Conservation (phyloP, 2,329 filamentous ascomycete genomes). For the Fusarium foetens region DNA sequence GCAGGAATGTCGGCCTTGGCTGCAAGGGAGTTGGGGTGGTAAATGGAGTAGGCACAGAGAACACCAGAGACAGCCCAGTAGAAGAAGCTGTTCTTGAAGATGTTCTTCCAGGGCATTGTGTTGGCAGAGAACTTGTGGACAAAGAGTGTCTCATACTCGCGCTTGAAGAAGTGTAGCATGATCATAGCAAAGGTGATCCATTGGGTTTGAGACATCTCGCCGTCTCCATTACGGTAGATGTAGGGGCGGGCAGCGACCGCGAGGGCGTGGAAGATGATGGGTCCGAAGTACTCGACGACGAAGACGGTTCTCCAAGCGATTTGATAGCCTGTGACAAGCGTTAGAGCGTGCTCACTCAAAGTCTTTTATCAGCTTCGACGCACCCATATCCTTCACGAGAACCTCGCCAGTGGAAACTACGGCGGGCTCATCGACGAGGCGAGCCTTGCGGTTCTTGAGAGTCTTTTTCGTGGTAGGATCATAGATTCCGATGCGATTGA, state of each 20-base stretch:
- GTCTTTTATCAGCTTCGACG: conserved; percentile 38
- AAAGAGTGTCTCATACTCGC: conserved; percentile 93
- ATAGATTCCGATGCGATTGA: conserved; percentile 71
- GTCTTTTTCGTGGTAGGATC: conserved; percentile 70
- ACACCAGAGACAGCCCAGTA: conserved; percentile 90
- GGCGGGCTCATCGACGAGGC: conserved; percentile 59
- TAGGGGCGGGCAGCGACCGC: conserved; percentile 77
- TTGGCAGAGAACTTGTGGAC: conserved; percentile 94
- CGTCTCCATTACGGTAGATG: conserved; percentile 58
- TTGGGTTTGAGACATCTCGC: conserved; percentile 73
- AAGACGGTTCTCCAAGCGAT: conserved; percentile 94
- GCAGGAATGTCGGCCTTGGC: conserved; percentile 60
- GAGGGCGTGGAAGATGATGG: conserved; percentile 85
- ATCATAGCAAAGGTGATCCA: conserved; percentile 79
- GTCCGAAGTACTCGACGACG: conserved; percentile 93
- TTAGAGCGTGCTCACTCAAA: not conserved
- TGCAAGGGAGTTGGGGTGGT: conserved; percentile 77
- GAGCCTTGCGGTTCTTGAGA: conserved; percentile 69
- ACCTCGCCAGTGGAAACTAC: conserved; percentile 66
- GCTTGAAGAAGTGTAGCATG: conserved; percentile 88
- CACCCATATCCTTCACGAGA: conserved; percentile 94
- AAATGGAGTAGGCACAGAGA: conserved; percentile 85
- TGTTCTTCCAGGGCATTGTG: conserved; percentile 91
- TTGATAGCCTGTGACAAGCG: conserved; percentile 73
- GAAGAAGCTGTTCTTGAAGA: conserved; percentile 94